Evolutionary conservation across 164 flowering plant genomes (phyloP), one percentile per base, ranked within the genome.

Genomic region (Berberis vulgaris): DNA sequence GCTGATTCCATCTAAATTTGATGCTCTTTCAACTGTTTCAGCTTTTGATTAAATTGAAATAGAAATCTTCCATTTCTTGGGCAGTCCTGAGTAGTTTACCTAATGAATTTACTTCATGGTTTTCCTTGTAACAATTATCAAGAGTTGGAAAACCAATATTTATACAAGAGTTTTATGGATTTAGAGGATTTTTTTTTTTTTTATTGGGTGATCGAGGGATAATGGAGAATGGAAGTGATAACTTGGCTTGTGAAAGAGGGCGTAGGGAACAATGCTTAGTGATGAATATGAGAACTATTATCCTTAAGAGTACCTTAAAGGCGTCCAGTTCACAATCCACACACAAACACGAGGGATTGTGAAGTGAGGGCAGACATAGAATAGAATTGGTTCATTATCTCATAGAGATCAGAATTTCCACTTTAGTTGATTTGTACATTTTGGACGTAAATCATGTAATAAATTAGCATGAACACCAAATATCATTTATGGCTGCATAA

Each of bases 61-160:
- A 26, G 26, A 26, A 26, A 26, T 26, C 26, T 26, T 26, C 0
- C 26, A 26, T 26, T 26, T 26, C 26, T 26, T 26, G 26, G 26
- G 26, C 26, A 26, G 26, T 26, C 26, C 26, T 26, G 26, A 26
- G 26, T 26, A 26, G 26, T 26, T 26, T n/a, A n/a, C n/a, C n/a
- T n/a, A n/a, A n/a, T n/a, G n/a, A n/a, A n/a, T n/a, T n/a, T n/a
- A 82, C 54, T 74, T 86, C 87, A 83, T 85, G 50, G 6, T 13
- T 13, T 6, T 45, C 7, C 26, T 26, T 26, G 49, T 49, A 46
- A 49, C n/a, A 43, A 26, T 13, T 4, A 8, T 1, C 43, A 43
- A 39, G 40, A 47, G 53, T 26, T n/a, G 53, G 5, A 56, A 41
- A 55, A 69, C 47, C 49, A 10, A 43, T 49, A 49, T 43, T 9